Conservation (phyloP, 768 basidiomycete genomes). For the Pleurotus cornucopiae region DNA sequence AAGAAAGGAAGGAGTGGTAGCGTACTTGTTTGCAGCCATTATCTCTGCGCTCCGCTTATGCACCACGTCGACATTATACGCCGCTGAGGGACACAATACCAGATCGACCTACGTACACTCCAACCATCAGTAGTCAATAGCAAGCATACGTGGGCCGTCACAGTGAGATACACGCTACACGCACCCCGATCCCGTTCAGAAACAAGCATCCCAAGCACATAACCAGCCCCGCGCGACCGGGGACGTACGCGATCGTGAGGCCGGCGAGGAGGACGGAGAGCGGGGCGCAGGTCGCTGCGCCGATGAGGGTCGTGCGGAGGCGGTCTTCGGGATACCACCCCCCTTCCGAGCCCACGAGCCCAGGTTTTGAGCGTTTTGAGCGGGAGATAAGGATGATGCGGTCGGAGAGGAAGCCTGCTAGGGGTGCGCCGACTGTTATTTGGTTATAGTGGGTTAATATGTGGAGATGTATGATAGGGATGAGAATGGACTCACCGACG, state of each 20-base stretch:
- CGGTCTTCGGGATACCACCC: constrained; percentile 51
- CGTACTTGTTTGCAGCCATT: constrained; percentile 37
- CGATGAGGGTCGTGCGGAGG: constrained; percentile 35
- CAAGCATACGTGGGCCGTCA: no score
- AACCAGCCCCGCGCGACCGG: constrained; percentile 38
- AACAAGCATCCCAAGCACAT: constrained; percentile 56
- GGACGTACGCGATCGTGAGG: constrained; percentile 32
- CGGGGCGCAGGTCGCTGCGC: constrained; percentile 35
- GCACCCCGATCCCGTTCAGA: constrained; percentile 60
- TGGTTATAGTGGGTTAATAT: no score
- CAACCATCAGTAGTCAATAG: not conserved
- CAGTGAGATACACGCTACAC: constrained; percentile 12
- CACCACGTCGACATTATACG: constrained; percentile 47
- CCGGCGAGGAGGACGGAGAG: constrained; percentile 38
- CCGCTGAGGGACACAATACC: constrained; percentile 38
- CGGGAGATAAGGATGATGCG: constrained; percentile 31
- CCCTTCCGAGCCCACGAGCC: constrained; percentile 17
- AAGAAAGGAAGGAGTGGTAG: not conserved
- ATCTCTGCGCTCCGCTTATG: constrained; percentile 45
- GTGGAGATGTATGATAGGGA: no score
- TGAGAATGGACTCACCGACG: constrained; percentile 24
- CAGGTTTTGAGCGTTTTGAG: constrained; percentile 19
- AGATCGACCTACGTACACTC: constrained; percentile 34
- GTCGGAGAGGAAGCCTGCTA: constrained; percentile 45
- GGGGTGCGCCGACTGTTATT: constrained; percentile 39